These are phyloP conservation scores for Trichoderma asperellum DNA, from an alignment of 2,329 filamentous ascomycete genomes.

Conservation along the genomic window DNA sequence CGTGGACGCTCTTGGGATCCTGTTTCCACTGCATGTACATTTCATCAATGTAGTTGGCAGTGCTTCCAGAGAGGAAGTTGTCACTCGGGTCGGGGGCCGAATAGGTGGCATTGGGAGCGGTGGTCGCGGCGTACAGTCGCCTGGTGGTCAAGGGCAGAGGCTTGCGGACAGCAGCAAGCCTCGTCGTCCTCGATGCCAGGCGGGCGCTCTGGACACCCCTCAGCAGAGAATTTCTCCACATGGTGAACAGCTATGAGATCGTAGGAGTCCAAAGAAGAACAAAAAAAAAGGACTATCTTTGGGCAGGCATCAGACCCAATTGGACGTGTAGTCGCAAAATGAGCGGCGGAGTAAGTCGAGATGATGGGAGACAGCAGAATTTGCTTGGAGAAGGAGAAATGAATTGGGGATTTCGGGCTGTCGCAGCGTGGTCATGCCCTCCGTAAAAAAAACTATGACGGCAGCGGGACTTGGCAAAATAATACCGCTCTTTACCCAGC, in stretches of 20 bases:
- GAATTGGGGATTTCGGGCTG: not conserved
- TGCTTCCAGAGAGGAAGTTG: conserved; percentile 94
- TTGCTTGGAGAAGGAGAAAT: conserved; percentile 9
- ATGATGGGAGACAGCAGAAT: conserved; percentile 9
- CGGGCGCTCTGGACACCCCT: conserved; percentile 25
- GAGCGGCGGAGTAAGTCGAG: conserved; percentile 55
- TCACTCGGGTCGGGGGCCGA: conserved; percentile 79
- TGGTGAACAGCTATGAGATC: conserved; percentile 20
- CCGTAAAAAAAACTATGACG: conserved; percentile 22
- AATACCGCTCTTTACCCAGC: conserved; percentile 10
- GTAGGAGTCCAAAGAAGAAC: conserved; percentile 15
- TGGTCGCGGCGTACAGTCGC: conserved; percentile 53
- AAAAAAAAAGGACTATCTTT: conserved; percentile 36
- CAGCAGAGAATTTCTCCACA: conserved; percentile 26
- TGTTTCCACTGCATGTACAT: conserved; percentile 99
- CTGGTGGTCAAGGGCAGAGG: conserved; percentile 55
- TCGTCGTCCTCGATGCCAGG: conserved; percentile 32
- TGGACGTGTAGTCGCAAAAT: conserved; percentile 42
- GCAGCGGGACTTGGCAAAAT: conserved; percentile 20
- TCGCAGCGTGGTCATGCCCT: conserved; percentile 2
- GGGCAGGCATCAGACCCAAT: conserved; percentile 35
- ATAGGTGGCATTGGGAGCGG: conserved; percentile 48
- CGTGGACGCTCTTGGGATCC: conserved; percentile 89
- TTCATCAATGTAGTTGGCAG: conserved; percentile 98
- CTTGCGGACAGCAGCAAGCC: conserved; percentile 52